phyloP scores from a whole-genome alignment of 2,329 filamentous ascomycete genomes.

The Xylaria polymorpha region DNA sequence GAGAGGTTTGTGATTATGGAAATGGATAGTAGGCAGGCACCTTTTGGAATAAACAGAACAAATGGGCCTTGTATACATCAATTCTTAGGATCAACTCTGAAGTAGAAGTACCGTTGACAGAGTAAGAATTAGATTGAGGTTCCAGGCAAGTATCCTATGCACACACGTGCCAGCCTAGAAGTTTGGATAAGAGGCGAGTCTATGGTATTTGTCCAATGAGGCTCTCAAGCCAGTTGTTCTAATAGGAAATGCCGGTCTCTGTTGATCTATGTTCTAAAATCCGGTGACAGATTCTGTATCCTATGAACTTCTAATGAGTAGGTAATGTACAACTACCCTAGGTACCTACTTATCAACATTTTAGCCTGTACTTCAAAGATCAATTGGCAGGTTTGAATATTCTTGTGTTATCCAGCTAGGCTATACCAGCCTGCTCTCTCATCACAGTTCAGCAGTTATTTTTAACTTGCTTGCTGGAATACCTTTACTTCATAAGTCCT shows the following conservation, averaged over 20 bases:
- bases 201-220: not conserved
- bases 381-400: not conserved
- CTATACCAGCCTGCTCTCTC: not conserved
- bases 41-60: constrained; percentile 8
- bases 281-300: not conserved
- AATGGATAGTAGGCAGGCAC: not conserved
- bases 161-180: not conserved
- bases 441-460: not conserved
- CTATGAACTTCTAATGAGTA: not conserved
- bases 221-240: too few species aligned
- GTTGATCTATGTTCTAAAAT: not conserved
- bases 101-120: not conserved
- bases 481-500: not conserved
- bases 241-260: not conserved
- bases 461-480: not conserved
- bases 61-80: not conserved
- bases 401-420: not conserved
- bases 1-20: not conserved
- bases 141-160: not conserved
- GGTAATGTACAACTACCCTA: not conserved
- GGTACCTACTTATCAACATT: not conserved
- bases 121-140: not conserved
- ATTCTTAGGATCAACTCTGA: not conserved
- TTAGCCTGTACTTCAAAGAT: not conserved
- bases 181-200: not conserved